Percentiles rank a stretch among this genome's conserved stretches.
Conservation (phyloP, 2,329 filamentous ascomycete species). For the Cladosporium cucumerinum region DNA sequence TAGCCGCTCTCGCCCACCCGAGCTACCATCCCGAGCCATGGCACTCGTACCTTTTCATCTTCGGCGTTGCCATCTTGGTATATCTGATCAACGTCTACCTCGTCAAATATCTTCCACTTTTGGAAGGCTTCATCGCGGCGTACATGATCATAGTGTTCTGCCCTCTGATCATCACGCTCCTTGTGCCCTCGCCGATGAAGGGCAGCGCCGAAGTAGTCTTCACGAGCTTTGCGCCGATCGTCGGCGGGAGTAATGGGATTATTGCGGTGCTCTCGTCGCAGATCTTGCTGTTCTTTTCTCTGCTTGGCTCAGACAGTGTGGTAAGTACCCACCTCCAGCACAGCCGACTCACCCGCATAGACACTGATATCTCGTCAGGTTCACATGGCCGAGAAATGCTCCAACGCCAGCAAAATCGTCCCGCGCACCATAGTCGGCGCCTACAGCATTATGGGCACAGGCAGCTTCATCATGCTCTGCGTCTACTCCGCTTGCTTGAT, state of each 20-base stretch:
- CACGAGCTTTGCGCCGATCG: conserved; percentile 31
- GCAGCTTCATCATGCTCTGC: conserved; percentile 24
- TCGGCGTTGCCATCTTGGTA: conserved; percentile 36
- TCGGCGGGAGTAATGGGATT: neutral
- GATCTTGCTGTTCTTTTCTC: conserved; percentile 4
- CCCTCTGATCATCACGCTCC: conserved; percentile 1
- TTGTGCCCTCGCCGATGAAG: neutral
- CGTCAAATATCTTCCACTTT: conserved; percentile 34
- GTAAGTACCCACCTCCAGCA: conserved; percentile 9
- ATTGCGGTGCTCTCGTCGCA: conserved; percentile 4
- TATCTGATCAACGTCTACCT: conserved; percentile 28
- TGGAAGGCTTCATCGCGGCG: conserved; percentile 37
- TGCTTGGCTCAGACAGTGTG: conserved; percentile 28
- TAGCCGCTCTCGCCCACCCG: conserved; percentile 35
- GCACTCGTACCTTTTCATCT: conserved; percentile 31
- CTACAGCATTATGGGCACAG: conserved; percentile 25
- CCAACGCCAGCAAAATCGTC: conserved; percentile 28
- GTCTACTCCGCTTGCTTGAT: conserved; percentile 23
- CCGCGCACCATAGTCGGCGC: conserved; percentile 32
- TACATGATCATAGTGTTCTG: conserved; percentile 10
- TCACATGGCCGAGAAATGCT: conserved; percentile 33
- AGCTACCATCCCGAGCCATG: conserved; percentile 28
- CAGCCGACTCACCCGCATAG: neutral
- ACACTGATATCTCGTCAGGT: conserved; percentile 16
- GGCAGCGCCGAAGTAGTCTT: conserved; percentile 31